These are phyloP conservation scores for Corylus americana DNA, from an alignment of 306 rosid species.

Conservation along the genomic window DNA sequence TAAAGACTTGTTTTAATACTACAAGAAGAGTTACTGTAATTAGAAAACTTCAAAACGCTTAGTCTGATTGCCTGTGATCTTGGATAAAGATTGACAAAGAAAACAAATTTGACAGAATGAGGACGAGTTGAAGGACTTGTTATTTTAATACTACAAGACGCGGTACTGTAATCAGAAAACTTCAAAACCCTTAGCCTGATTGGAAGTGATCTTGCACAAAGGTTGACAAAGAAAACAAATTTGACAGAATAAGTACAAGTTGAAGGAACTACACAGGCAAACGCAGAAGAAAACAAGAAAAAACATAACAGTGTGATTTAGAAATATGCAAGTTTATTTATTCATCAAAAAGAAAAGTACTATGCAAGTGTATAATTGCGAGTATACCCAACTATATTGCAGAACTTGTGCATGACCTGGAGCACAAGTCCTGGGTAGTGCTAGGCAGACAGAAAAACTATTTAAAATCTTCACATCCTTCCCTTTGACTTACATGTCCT, in stretches of 20 bases:
- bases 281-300: neutral
- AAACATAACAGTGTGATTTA: neutral
- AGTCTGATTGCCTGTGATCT: neutral
- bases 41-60: neutral
- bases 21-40: neutral
- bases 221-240: neutral
- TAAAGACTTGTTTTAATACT: neutral
- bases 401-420: no score
- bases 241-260: neutral
- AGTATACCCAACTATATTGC: no score
- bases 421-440: no score
- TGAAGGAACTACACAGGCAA: neutral
- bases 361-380: neutral
- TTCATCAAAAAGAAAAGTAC: neutral
- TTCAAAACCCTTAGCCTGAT: neutral
- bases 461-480: no score
- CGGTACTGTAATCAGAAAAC: neutral
- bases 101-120: neutral
- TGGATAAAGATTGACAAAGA: neutral
- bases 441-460: no score
- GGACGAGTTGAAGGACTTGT: neutral
- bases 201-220: neutral
- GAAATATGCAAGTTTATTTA: neutral
- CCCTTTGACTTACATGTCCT: no score
- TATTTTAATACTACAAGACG: no score